Evolutionary conservation across 2,329 filamentous ascomycete genomes (phyloP).

Genomic region (Arthrinium puccinioides): DNA sequence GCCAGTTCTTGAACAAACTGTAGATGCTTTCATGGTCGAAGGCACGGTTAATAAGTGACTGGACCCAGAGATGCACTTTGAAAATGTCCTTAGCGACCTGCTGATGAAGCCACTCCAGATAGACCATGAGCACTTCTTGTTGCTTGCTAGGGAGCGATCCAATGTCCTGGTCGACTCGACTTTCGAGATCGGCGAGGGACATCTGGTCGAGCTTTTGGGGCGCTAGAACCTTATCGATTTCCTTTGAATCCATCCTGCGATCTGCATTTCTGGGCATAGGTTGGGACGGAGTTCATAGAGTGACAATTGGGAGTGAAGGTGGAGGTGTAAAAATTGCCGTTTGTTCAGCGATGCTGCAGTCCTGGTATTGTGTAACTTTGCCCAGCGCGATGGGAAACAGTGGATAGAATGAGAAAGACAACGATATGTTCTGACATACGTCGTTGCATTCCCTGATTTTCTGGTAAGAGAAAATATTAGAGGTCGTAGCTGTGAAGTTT

Average conservation of each 20-base stretch:
- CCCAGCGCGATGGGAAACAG: too few relatives aligned
- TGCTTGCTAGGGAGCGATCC: conserved; percentile 4
- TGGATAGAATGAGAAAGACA: too few relatives aligned
- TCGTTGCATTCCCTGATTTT: too few relatives aligned
- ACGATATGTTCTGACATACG: too few relatives aligned
- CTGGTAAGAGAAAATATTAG: too few relatives aligned
- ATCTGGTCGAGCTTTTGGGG: conserved; percentile 7
- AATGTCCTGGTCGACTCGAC: conserved; percentile 5
- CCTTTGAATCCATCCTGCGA: conserved; percentile 14
- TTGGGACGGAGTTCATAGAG: too few relatives aligned
- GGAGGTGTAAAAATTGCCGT: too few relatives aligned
- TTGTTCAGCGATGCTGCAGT: too few relatives aligned
- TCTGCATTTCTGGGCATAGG: too few relatives aligned
- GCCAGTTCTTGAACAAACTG: conserved; percentile 15
- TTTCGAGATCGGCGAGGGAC: conserved; percentile 10
- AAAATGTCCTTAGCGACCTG: conserved; percentile 15
- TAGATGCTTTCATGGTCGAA: conserved; percentile 11
- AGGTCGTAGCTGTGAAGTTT: too few relatives aligned
- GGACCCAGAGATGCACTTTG: conserved; percentile 13
- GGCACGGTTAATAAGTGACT: conserved; percentile 10
- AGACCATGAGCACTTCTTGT: conserved; percentile 8
- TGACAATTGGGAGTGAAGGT: too few relatives aligned
- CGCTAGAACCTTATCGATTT: conserved; percentile 2
- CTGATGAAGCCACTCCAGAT: conserved; percentile 19
- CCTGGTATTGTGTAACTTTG: too few relatives aligned